Evolutionary conservation across 2,329 filamentous ascomycete species (phyloP), one percentile per base, ranked within the genome.

Genomic region (Pyrenophora teres): DNA sequence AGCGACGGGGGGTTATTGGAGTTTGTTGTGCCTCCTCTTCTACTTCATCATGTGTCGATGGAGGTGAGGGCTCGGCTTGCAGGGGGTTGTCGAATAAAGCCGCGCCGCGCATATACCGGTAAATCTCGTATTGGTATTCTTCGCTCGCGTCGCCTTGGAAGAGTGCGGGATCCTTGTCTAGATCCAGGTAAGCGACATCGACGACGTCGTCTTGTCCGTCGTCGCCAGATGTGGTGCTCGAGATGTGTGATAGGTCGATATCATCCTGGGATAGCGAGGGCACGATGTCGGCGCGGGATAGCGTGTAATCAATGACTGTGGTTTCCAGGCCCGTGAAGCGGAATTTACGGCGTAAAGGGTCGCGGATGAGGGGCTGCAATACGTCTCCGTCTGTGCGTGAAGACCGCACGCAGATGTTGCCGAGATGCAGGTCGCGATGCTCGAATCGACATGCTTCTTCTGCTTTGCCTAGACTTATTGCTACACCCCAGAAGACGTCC

Each of bases 401-500:
- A 7, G 67, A 68, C 7, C 64, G 59, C 39, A 87, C 80, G 64
- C 85, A 87, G 15, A 88, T 81, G 60, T 88, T 88, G n/a, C 84
- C 85, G 31, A 85, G 75, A 69, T 88, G 85, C 3, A 88, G 71
- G 69, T 88, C 85, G 16, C 85, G 81, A 67, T 88, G 85, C 76
- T 88, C 85, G 61, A 87, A 88, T 44, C 78, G 71, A 5, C 81
- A 80, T 46, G 78, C 79, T 62, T 82, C 78, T 66, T 88, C 85
- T 8, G 82, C 85, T 52, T 84, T 81, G 13, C 81, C 84, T 8
- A 87, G 71, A 2, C 83, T 80, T 60, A 86, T 75, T 6, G 81
- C 81, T n/a, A 86, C 82, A 13, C 83, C 81, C 85, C 85, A 88
- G 70, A 88, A 88, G 1, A 87, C 79, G 64, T 87, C 85, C 74